Evolutionary conservation across 2,329 filamentous ascomycete species (phyloP).

Genomic region (Seiridium unicorne): DNA sequence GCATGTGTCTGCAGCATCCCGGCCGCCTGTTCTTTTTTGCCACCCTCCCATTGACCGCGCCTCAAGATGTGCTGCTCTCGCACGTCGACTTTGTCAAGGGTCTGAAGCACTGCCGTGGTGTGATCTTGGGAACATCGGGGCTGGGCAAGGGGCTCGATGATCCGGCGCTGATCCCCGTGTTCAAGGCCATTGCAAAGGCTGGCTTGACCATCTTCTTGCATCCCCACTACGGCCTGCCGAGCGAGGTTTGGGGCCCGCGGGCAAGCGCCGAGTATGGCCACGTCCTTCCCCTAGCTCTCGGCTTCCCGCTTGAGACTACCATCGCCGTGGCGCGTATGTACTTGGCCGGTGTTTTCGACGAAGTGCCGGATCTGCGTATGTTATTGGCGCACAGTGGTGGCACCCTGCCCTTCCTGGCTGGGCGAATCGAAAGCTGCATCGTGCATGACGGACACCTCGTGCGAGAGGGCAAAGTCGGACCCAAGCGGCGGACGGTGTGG

Average conservation of each 20-base stretch:
- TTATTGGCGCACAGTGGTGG: constrained; percentile 87
- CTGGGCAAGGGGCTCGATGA: constrained; percentile 82
- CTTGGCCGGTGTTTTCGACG: constrained; percentile 81
- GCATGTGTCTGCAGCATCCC: constrained; percentile 64
- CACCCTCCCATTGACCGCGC: constrained; percentile 73
- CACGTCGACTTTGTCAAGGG: constrained; percentile 62
- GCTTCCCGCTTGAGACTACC: constrained; percentile 90
- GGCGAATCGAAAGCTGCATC: constrained; percentile 84
- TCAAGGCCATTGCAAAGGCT: constrained; percentile 64
- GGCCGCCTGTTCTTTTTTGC: constrained; percentile 81
- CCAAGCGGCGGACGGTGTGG: constrained; percentile 50
- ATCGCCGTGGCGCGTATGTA: constrained; percentile 88
- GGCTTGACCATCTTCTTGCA: constrained; percentile 76
- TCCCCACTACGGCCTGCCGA: constrained; percentile 86
- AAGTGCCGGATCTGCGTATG: constrained; percentile 66
- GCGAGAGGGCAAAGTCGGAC: constrained; percentile 54
- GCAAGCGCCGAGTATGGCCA: constrained; percentile 74
- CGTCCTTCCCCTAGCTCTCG: constrained; percentile 79
- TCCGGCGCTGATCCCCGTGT: constrained; percentile 67
- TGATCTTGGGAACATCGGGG: constrained; percentile 84
- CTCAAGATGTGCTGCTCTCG: constrained; percentile 56
- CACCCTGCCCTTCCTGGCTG: constrained; percentile 84
- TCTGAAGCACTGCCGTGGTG: constrained; percentile 72
- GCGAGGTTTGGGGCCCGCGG: constrained; percentile 74
- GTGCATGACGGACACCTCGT: constrained; percentile 77